Conservation (phyloP, 495 filamentous ascomycete genomes). For the Neurospora tetrasperma region DNA sequence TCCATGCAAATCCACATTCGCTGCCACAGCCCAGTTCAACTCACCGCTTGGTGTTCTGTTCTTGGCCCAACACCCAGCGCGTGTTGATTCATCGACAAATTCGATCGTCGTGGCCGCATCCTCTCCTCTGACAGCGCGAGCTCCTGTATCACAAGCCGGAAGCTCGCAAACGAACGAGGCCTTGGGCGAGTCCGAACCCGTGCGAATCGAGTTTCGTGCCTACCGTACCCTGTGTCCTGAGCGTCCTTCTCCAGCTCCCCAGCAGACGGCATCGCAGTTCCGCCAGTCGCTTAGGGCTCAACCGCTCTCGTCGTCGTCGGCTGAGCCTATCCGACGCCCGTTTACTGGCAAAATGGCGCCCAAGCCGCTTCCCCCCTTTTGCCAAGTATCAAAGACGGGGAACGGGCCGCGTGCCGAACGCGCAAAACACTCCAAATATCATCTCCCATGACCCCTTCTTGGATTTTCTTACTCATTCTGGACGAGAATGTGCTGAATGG, state of each 20-base stretch:
- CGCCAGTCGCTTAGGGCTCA: background rate
- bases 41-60: background rate
- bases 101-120: background rate
- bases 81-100: background rate
- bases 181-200: background rate
- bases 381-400: slow-evolving; percentile 1
- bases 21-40: background rate
- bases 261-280: background rate
- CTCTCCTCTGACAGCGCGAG: background rate
- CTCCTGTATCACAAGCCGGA: background rate
- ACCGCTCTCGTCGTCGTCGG: background rate
- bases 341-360: background rate
- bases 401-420: slow-evolving; percentile 6
- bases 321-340: background rate
- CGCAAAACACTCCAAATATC: background rate
- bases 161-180: background rate
- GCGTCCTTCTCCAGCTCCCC: background rate
- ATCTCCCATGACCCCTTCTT: background rate
- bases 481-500: background rate
- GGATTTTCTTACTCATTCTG: background rate
- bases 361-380: background rate
- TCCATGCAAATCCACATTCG: background rate
- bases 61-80: background rate
- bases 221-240: background rate
- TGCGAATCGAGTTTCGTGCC: background rate